A percentile compares a stretch with the other conserved stretches of the same genome.
phyloP scores from a whole-genome alignment of 192 early-diverging fungal genomes.

The Backusella liffmaniae region DNA sequence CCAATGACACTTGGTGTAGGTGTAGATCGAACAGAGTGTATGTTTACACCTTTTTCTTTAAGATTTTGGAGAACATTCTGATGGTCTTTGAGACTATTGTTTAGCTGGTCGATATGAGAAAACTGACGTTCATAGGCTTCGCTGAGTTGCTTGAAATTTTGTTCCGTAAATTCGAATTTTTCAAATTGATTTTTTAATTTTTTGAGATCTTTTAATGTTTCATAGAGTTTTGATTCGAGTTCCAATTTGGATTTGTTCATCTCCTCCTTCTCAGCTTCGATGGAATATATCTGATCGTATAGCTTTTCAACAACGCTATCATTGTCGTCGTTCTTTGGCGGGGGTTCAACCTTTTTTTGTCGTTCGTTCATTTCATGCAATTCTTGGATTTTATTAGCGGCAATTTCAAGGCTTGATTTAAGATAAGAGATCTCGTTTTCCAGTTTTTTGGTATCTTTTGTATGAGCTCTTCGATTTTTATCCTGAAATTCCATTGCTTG shows the following conservation, averaged over 20 bases:
- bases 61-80: slow-evolving; percentile 31
- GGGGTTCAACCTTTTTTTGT: not conserved
- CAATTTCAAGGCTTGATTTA: slow-evolving; percentile 29
- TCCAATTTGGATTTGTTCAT: slow-evolving; percentile 36
- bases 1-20: slow-evolving; percentile 22
- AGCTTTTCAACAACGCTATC: slow-evolving; percentile 24
- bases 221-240: slow-evolving; percentile 28
- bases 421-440: slow-evolving; percentile 24
- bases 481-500: slow-evolving; percentile 12
- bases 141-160: slow-evolving; percentile 33
- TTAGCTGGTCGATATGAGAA: slow-evolving; percentile 34
- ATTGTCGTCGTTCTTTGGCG: slow-evolving; percentile 9
- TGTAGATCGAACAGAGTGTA: slow-evolving; percentile 15
- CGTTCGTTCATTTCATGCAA: slow-evolving; percentile 29
- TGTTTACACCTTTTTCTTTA: slow-evolving; percentile 16
- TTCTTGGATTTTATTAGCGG: slow-evolving; percentile 26
- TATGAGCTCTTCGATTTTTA: slow-evolving; percentile 1
- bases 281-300: slow-evolving; percentile 26
- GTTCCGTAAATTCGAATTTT: slow-evolving; percentile 24
- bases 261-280: slow-evolving; percentile 30
- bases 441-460: slow-evolving; percentile 12
- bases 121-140: slow-evolving; percentile 35
- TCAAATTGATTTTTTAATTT: slow-evolving; percentile 37
- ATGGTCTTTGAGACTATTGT: slow-evolving; percentile 39
- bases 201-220: slow-evolving; percentile 30